These are phyloP conservation scores for Cephalotrichum gorgonifer DNA, from an alignment of 2,329 filamentous ascomycete species.

Conservation along the genomic window DNA sequence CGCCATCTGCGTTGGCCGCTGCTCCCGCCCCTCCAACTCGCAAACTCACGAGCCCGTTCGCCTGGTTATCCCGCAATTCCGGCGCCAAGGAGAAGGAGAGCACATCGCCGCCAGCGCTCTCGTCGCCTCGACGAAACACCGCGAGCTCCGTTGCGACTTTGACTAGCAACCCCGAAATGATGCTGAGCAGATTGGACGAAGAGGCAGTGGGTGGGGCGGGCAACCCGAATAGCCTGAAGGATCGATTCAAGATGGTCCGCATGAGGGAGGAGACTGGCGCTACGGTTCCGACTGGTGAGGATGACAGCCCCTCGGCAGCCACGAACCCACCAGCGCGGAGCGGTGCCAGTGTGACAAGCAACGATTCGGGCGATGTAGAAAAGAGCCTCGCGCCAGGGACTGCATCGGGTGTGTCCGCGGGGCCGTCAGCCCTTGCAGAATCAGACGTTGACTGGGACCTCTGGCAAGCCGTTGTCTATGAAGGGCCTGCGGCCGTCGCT, in stretches of 20 bases:
- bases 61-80: slow-evolving; percentile 67
- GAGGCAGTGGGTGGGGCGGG: slow-evolving; percentile 39
- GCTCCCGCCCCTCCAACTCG: slow-evolving; percentile 33
- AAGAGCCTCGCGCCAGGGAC: slow-evolving; percentile 69
- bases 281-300: slow-evolving; percentile 39
- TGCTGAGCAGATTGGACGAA: slow-evolving; percentile 67
- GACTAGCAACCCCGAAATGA: slow-evolving; percentile 72
- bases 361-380: slow-evolving; percentile 17
- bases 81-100: slow-evolving; percentile 44
- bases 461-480: slow-evolving; percentile 93
- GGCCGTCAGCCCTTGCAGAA: slow-evolving; percentile 60
- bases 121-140: slow-evolving; percentile 55
- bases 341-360: slow-evolving; percentile 12
- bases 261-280: slow-evolving; percentile 63
- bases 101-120: slow-evolving; percentile 40
- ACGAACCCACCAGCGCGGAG: slow-evolving; percentile 7
- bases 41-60: slow-evolving; percentile 81
- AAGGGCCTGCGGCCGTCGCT: slow-evolving; percentile 80
- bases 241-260: slow-evolving; percentile 68
- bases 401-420: slow-evolving; percentile 68
- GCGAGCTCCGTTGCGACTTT: slow-evolving; percentile 70
- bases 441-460: slow-evolving; percentile 94
- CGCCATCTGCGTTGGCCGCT: slow-evolving; percentile 16
- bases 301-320: slow-evolving; percentile 29
- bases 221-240: slow-evolving; percentile 55